Base-by-base conservation (phyloP, 2,329 filamentous ascomycete species). In the Exophiala oligosperma region DNA sequence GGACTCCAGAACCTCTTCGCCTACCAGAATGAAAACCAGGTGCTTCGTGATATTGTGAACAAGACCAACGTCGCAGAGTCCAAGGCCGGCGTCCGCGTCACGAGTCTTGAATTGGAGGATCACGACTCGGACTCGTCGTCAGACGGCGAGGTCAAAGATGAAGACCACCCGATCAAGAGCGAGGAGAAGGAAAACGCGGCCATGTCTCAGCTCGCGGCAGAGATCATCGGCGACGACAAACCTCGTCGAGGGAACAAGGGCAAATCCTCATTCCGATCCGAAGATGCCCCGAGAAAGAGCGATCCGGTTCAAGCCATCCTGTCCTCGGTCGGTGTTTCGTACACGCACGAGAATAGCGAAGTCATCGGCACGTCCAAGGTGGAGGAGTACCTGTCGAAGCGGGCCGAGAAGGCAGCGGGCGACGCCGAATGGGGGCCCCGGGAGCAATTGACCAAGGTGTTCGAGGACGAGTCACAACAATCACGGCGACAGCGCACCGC, bases 41-140 rank as follows among this genome's bases (percentile, higher is more conserved):
- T 97, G 12, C 81, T 97, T 4, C 84, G 90, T n/a, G 91, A 97
- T 56, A 97, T 99, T 66, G 91, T 99, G 67, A 96, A 97, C 78
- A 96, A 97, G 74, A 97, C 94, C 28, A 99, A 99, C 68, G 87
- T 99, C 52, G 94, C 94, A 3, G 94, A 99, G 76, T 91, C 91
- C 43, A 90, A 88, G 69, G 91, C 89, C 0, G 93, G 92, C 0
- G 89, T 97, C 8, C 82, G 84, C 28, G 85, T 97, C 29, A 81
- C 87, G n/a, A 87, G 90, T 54, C 81, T 96, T 17, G 85, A 95
- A 59, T 79, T 90, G 67, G 83, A 88, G 14, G 79, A 85, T 61
- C 82, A 81, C 0, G 78, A 82, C 46, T 81, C 85, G 12, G 80
- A 82, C 2, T 79, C 83, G 17, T 71, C 71, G 17, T 71, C 71